Base-by-base conservation (phyloP, 1,139 yeast species). In the Candida sojae region DNA sequence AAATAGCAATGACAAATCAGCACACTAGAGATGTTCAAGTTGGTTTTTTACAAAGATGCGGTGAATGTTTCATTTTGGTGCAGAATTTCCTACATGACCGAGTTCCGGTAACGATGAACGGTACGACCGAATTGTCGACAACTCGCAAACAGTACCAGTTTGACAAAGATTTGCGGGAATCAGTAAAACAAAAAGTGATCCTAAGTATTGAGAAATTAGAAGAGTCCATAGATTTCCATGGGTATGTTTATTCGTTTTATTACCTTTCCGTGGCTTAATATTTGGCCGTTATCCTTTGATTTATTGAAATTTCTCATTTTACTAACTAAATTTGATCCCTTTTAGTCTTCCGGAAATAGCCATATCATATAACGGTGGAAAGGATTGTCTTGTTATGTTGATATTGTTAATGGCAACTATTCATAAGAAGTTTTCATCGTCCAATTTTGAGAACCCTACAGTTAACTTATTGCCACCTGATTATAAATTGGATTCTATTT, bases 301-400 rank as follows among this genome's bases (percentile, higher is more conserved):
- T 17, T 17, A 17, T 17, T 17, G 3, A 17, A 17, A 17, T 17
- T 17, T 17, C 3, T 17, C 21, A 10, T n/a, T 23, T 10, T 60
- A 61, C 65, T 61, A 59, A 59, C 62, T 31, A 26, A 35, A 33
- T n/a, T 17, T 46, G 13, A 34, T 23, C 21, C 21, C 28, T 10
- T 35, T 31, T 52, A 63, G 75, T 0, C 64, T 80, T 34, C 73
- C 74, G 11, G 83, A 88, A 53, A 67, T 89, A 4, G 86, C 96
- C 4, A 71, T 90, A 6, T 86, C 95, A 5, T 90, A 86, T 65
- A 90, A 90, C 60, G 97, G 97, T 6, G 97, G 97, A 2, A 90
- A 90, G 59, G 97, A 90, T 66, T 90, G 97, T 58, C 74, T 88
- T 32, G 96, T 89, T 40, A 85, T 89, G 88, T 74, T 90, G 42